These are phyloP conservation scores for Kuraishia cidri DNA, from an alignment of 805 yeast species.

Conservation along the genomic window DNA sequence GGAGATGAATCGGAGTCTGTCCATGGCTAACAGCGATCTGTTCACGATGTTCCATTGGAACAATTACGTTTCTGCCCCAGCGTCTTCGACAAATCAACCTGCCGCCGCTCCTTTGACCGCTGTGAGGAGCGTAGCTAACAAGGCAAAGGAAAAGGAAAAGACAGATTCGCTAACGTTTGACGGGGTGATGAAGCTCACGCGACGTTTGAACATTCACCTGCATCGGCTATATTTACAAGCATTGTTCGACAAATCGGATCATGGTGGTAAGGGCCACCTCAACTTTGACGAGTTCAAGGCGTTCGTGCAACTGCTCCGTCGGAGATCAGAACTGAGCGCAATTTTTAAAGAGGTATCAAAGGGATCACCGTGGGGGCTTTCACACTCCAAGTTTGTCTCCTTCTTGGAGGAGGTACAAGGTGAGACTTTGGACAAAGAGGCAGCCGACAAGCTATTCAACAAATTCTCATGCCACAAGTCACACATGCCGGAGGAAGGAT, in stretches of 20 bases:
- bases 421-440: constrained; percentile 24
- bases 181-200: constrained; percentile 59
- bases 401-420: constrained; percentile 42
- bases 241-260: constrained; percentile 48
- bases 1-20: constrained; percentile 53
- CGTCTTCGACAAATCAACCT: no score
- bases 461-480: constrained; percentile 19
- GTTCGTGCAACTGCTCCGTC: constrained; percentile 62
- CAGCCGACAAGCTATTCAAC: constrained; percentile 22
- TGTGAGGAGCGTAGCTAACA: background rate
- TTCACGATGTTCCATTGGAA: constrained; percentile 57
- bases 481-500: constrained; percentile 11
- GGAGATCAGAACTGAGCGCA: constrained; percentile 47
- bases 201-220: constrained; percentile 64
- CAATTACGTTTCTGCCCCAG: constrained; percentile 20
- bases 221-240: constrained; percentile 37
- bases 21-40: constrained; percentile 30
- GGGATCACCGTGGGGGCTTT: constrained; percentile 3
- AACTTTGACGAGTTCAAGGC: constrained; percentile 66
- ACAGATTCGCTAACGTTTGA: constrained; percentile 43
- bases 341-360: constrained; percentile 30
- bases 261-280: constrained; percentile 37
- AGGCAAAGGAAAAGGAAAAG: constrained; percentile 1
- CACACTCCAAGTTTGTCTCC: constrained; percentile 14
- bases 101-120: no score